phyloP scores from a whole-genome alignment of 805 yeast species.

The Suhomyces vadensis region DNA sequence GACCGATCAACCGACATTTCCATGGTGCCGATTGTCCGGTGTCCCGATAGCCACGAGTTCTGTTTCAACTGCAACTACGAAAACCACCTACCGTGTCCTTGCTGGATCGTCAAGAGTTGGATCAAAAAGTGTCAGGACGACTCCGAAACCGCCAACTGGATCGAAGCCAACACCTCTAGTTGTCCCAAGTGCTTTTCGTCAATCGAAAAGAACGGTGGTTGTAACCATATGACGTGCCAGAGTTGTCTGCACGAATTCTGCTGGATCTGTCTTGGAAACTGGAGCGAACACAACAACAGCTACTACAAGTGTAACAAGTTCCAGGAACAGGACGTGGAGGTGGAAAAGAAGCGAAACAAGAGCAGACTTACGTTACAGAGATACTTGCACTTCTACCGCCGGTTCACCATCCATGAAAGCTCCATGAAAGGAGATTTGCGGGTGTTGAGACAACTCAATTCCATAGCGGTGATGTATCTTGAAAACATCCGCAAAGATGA shows the following conservation, averaged over 20 bases:
- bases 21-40: slow-evolving; percentile 66
- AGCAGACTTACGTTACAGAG: slow-evolving; percentile 55
- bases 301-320: slow-evolving; percentile 69
- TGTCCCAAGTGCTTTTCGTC: slow-evolving; percentile 81
- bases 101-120: slow-evolving; percentile 71
- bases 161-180: slow-evolving; percentile 75
- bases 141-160: slow-evolving; percentile 87
- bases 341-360: slow-evolving; percentile 41
- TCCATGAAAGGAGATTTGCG: slow-evolving; percentile 72
- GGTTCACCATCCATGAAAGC: slow-evolving; percentile 73
- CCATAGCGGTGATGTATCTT: slow-evolving; percentile 64
- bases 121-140: slow-evolving; percentile 78
- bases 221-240: slow-evolving; percentile 92
- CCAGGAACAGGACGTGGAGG: slow-evolving; percentile 32
- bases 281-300: slow-evolving; percentile 67
- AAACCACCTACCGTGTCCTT: slow-evolving; percentile 84
- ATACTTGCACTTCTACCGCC: slow-evolving; percentile 72
- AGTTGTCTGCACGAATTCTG: slow-evolving; percentile 82
- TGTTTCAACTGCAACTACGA: slow-evolving; percentile 76
- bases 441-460: slow-evolving; percentile 62
- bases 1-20: slow-evolving; percentile 13
- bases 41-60: slow-evolving; percentile 66
- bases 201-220: slow-evolving; percentile 94
- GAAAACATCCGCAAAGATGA: slow-evolving; percentile 45
- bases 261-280: slow-evolving; percentile 84